Evolutionary conservation across 2,329 filamentous ascomycete genomes (phyloP).

Genomic region (Monascus ruber): DNA sequence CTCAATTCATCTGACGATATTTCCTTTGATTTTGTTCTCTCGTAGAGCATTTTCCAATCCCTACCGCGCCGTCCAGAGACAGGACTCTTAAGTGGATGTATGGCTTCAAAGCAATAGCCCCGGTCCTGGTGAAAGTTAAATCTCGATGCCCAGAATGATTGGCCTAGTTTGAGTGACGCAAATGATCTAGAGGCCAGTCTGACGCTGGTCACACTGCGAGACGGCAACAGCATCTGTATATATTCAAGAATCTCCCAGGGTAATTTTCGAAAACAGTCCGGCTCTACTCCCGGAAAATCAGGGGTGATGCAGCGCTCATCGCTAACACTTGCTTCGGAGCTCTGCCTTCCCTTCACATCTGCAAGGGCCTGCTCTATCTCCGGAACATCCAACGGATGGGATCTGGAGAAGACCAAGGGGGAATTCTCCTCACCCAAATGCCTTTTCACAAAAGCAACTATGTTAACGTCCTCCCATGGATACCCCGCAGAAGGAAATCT

Average conservation of each 20-base stretch:
- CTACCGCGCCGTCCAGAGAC: slow-evolving; percentile 1
- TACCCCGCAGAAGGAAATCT: slow-evolving; percentile 1
- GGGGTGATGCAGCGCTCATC: neutral
- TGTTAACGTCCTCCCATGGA: slow-evolving; percentile 7
- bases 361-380: slow-evolving; percentile 3
- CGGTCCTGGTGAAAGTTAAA: slow-evolving; percentile 8
- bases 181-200: slow-evolving; percentile 10
- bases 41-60: slow-evolving; percentile 13
- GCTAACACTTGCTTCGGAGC: neutral
- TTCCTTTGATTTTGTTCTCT: slow-evolving; percentile 4
- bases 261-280: slow-evolving; percentile 7
- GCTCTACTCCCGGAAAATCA: neutral
- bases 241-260: slow-evolving; percentile 10
- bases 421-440: slow-evolving; percentile 2
- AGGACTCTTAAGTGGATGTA: slow-evolving; percentile 1
- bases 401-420: slow-evolving; percentile 2
- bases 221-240: slow-evolving; percentile 7
- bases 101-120: slow-evolving; percentile 8
- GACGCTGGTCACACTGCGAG: slow-evolving; percentile 5
- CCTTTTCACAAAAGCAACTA: slow-evolving; percentile 2
- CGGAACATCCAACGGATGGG: slow-evolving; percentile 5
- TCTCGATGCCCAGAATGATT: slow-evolving; percentile 12
- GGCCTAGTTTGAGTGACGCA: slow-evolving; percentile 8
- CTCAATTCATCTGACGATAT: slow-evolving; percentile 2
- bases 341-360: slow-evolving; percentile 1